Conservation (phyloP, 2,329 filamentous ascomycete genomes). For the Tolypocladium ovalisporum region DNA sequence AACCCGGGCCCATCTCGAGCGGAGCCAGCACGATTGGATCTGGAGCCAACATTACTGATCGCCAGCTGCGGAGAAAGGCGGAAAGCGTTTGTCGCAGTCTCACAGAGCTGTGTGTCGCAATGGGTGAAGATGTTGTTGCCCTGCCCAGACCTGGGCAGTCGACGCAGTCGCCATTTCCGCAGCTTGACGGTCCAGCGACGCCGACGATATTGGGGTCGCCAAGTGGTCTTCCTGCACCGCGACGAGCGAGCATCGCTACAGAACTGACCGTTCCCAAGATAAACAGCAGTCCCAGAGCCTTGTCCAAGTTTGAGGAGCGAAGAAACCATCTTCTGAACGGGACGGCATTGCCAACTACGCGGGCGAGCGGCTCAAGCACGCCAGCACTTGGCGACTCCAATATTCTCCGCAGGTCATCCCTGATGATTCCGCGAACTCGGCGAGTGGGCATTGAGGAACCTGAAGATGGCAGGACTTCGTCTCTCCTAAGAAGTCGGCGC, state of each 20-base stretch:
- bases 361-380: conserved; percentile 26
- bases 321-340: conserved; percentile 35
- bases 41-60: conserved; percentile 52
- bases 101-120: conserved; percentile 81
- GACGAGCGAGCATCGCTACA: conserved; percentile 28
- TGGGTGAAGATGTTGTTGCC: conserved; percentile 48
- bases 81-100: conserved; percentile 88
- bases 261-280: conserved; percentile 27
- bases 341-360: conserved; percentile 34
- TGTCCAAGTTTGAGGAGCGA: conserved; percentile 43
- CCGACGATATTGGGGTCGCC: conserved; percentile 33
- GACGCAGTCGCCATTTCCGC: conserved; percentile 7
- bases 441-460: conserved; percentile 39
- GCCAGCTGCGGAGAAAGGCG: conserved; percentile 79
- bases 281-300: conserved; percentile 33
- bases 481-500: conserved; percentile 33
- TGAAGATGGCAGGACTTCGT: conserved; percentile 38
- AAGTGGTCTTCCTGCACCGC: conserved; percentile 21
- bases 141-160: conserved; percentile 5
- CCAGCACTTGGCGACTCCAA: conserved; percentile 27
- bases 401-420: conserved; percentile 38
- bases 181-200: conserved; percentile 23
- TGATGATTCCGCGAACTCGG: conserved; percentile 34
- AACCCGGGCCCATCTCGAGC: conserved; percentile 58
- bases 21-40: conserved; percentile 52